phyloP scores from a whole-genome alignment of 1,284 basidiomycete species.

The Puccinia horiana region DNA sequence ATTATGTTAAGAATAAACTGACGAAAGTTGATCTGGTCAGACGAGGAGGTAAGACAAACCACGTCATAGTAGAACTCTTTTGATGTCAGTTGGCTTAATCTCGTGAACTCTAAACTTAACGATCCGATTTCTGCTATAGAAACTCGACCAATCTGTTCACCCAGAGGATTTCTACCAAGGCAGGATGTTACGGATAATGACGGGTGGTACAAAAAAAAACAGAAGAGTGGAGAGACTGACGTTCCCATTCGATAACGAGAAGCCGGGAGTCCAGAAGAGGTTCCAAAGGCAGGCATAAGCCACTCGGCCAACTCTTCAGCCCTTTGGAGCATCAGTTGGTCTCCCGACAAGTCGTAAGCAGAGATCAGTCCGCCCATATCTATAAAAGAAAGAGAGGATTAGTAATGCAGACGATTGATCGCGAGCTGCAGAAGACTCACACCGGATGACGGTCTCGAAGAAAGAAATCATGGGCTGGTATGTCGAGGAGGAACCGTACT shows the following conservation, averaged over 20 bases:
- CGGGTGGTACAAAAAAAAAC: background rate
- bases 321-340: conserved; percentile 62
- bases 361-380: conserved; percentile 38
- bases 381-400: background rate
- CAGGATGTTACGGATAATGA: too few species aligned
- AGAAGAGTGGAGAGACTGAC: conserved; percentile 41
- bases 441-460: conserved; percentile 45
- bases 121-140: conserved; percentile 60
- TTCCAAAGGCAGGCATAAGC: conserved; percentile 64
- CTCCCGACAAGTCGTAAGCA: conserved; percentile 40
- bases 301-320: conserved; percentile 73
- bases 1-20: too few species aligned
- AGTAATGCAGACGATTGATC: too few species aligned
- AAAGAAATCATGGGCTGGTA: conserved; percentile 2
- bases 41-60: conserved; percentile 51
- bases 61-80: conserved; percentile 63
- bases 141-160: conserved; percentile 52
- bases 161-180: background rate
- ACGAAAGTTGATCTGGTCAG: too few species aligned
- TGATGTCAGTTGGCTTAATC: conserved; percentile 62
- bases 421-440: conserved; percentile 23
- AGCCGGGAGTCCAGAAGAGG: conserved; percentile 61
- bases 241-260: conserved; percentile 59
- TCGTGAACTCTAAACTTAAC: conserved; percentile 64
- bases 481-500: too few species aligned